These are phyloP conservation scores for Phytophthora crassamura DNA, from an alignment of 352 stramenopile genomes.

Conservation along the genomic window DNA sequence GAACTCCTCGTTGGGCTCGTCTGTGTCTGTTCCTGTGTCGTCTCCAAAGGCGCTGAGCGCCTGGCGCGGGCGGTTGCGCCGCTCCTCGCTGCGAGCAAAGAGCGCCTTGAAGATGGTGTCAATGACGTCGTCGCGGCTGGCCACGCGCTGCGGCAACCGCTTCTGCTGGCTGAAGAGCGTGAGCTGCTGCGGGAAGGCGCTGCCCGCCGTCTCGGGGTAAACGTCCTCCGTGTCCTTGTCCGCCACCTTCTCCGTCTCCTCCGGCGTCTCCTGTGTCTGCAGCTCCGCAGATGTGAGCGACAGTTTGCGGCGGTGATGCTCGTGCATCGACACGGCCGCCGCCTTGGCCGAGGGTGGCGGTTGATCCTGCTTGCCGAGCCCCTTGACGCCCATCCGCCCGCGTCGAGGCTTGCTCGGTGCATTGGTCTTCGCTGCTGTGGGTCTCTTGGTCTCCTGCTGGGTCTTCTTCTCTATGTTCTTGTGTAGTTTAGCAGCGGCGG, in stretches of 20 bases:
- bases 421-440: conserved; percentile 5
- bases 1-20: conserved; percentile 86
- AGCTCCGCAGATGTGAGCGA: conserved; percentile 38
- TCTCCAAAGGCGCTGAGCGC: conserved; percentile 75
- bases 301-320: conserved; percentile 44
- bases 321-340: conserved; percentile 21
- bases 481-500: conserved; percentile 27
- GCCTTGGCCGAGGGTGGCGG: conserved; percentile 20
- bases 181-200: conserved; percentile 75
- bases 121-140: conserved; percentile 82
- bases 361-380: conserved; percentile 38
- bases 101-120: conserved; percentile 84
- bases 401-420: conserved; percentile 48
- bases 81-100: conserved; percentile 52
- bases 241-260: conserved; percentile 20
- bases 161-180: conserved; percentile 86
- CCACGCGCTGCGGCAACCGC: conserved; percentile 71
- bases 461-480: conserved; percentile 36
- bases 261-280: conserved; percentile 8
- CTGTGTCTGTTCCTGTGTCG: conserved; percentile 78
- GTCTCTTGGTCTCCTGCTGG: conserved; percentile 19
- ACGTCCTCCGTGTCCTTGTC: conserved; percentile 65
- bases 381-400: conserved; percentile 60
- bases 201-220: conserved; percentile 59
- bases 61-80: conserved; percentile 34